Base-by-base conservation (phyloP, 306 rosid genomes). In the Luffa aegyptiaca region DNA sequence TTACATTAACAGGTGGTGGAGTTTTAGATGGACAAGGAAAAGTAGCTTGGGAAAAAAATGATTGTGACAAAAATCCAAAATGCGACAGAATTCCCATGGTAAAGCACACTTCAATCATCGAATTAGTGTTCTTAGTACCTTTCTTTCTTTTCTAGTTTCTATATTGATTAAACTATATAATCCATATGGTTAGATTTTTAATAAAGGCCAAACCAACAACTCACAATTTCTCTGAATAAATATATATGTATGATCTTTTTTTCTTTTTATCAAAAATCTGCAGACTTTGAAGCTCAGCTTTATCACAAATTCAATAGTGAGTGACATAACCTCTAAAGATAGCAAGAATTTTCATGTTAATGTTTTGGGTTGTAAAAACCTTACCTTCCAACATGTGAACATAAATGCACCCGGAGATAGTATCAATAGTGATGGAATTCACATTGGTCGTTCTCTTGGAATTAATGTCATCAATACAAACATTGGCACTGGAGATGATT, bases 1-100 rank as follows among this genome's bases (percentile, higher is more conserved):
- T 90, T 65, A 86, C 89, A 5, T 2, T 90, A 6, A 75, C 81
- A 1, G 91, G 91, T 31, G 58, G 33, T 16, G 93, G 93, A 59
- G 41, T 64, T 53, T 83, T 90, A 26, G 31, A 26, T 26, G 31
- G 31, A 26, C 31, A 26, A 26, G 31, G 31, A 26, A 26, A 26
- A 26, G 31, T 26, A 0, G 0, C 31, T 26, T 26, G 31, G 31
- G 1, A 26, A 26, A 26, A 26, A 26, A 26, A 26, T 26, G 31
- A 26, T 26, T 26, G 31, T 26, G 31, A 26, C 31, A 26, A 26
- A 26, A 26, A 26, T 26, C 31, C 31, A 26, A 26, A 26, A 26
- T 26, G 31, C 31, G 31, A 26, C 31, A 26, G 31, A 26, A 26
- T 26, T 26, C 31, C 46, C 88, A 90, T 75, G 93, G 93, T 6